These are phyloP conservation scores for Ophiostoma ips DNA, from an alignment of 2,329 filamentous ascomycete species.

Conservation along the genomic window DNA sequence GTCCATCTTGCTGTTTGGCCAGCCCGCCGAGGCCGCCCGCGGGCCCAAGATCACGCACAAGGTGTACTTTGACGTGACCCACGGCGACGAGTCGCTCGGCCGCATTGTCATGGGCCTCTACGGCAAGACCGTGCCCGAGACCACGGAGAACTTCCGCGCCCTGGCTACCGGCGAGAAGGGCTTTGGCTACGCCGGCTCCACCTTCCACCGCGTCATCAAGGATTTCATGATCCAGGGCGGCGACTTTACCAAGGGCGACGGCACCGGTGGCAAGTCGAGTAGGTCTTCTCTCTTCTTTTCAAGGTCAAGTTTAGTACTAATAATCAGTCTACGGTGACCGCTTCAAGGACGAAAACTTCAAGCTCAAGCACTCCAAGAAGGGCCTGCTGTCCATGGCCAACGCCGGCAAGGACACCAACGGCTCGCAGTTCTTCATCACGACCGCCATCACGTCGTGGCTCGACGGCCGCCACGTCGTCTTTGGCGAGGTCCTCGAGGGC, in stretches of 20 bases:
- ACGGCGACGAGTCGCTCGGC: slow-evolving; percentile 61
- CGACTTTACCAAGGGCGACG: slow-evolving; percentile 72
- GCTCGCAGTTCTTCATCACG: slow-evolving; percentile 85
- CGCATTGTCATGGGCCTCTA: slow-evolving; percentile 73
- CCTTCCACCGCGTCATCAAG: slow-evolving; percentile 85
- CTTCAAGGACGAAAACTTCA: slow-evolving; percentile 88
- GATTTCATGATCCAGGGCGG: slow-evolving; percentile 86
- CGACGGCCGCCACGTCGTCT: slow-evolving; percentile 74
- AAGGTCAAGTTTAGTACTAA: neutral
- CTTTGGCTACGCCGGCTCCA: slow-evolving; percentile 67
- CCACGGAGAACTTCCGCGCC: slow-evolving; percentile 59
- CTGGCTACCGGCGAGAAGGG: slow-evolving; percentile 78
- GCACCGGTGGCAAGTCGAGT: slow-evolving; percentile 77
- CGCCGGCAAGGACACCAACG: slow-evolving; percentile 73
- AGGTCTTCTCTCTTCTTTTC: slow-evolving; percentile 21
- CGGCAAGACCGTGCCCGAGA: slow-evolving; percentile 75
- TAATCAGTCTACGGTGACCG: slow-evolving; percentile 60
- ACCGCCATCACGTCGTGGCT: slow-evolving; percentile 73
- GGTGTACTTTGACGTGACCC: slow-evolving; percentile 76
- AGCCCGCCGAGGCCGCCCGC: slow-evolving; percentile 60
- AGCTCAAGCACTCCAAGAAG: slow-evolving; percentile 81
- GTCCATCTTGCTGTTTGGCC: slow-evolving; percentile 60
- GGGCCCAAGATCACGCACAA: slow-evolving; percentile 94
- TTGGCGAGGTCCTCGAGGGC: slow-evolving; percentile 78
- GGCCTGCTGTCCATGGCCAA: slow-evolving; percentile 78